phyloP scores from a whole-genome alignment of 495 filamentous ascomycete species.

The Thermothielavioides terrestris region DNA sequence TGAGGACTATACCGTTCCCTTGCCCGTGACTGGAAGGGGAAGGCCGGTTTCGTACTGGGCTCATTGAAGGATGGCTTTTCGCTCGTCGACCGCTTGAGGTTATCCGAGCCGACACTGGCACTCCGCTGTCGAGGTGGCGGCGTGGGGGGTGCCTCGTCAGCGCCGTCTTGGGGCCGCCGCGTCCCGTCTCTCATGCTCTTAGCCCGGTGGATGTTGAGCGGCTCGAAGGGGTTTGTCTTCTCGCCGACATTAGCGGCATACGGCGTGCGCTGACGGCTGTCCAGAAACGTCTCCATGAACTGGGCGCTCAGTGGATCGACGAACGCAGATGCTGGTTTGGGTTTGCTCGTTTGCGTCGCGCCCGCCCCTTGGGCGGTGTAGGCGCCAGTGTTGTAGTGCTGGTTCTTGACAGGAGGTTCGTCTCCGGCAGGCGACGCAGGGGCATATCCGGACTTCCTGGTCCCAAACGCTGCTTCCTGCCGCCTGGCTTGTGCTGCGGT shows the following conservation, averaged over 20 bases:
- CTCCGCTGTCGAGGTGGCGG: slow-evolving; percentile 23
- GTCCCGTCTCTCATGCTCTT: slow-evolving; percentile 30
- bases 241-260: slow-evolving; percentile 65
- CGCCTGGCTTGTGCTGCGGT: slow-evolving; percentile 37
- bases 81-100: slow-evolving; percentile 11
- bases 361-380: slow-evolving; percentile 28
- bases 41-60: slow-evolving; percentile 1
- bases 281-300: slow-evolving; percentile 35
- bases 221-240: slow-evolving; percentile 49
- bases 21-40: slow-evolving; percentile 16
- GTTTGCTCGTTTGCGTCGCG: slow-evolving; percentile 22
- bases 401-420: slow-evolving; percentile 37
- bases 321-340: slow-evolving; percentile 14
- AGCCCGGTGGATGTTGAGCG: slow-evolving; percentile 28
- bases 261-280: slow-evolving; percentile 53
- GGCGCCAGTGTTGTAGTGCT: slow-evolving; percentile 32
- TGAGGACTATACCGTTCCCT: slow-evolving; percentile 25
- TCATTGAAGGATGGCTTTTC: slow-evolving; percentile 5
- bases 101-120: slow-evolving; percentile 22
- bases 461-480: slow-evolving; percentile 39
- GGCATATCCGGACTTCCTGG: slow-evolving; percentile 28
- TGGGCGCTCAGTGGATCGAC: slow-evolving; percentile 36
- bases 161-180: slow-evolving; percentile 1
- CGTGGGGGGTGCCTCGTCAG: slow-evolving; percentile 3
- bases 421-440: slow-evolving; percentile 36